A percentile compares a stretch with the other conserved stretches of the same genome.
Conservation (phyloP, 257 asterid species). For the Capsicum chinense region DNA sequence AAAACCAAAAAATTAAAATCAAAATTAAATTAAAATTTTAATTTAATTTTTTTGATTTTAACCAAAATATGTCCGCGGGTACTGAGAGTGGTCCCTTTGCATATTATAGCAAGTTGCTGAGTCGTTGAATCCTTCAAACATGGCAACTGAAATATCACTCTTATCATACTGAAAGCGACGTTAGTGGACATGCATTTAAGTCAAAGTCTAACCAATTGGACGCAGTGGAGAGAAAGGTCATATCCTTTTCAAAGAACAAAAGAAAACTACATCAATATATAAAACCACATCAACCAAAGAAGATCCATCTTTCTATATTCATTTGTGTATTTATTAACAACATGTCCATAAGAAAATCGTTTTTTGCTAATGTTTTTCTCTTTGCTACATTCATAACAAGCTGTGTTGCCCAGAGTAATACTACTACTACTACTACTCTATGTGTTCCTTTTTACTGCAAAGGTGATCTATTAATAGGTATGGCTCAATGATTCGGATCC, state of each 20-base stretch:
- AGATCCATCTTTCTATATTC: background rate
- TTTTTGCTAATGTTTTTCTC: constrained; percentile 35
- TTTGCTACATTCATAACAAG: constrained; percentile 9
- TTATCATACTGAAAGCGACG: background rate
- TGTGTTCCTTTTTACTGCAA: constrained; percentile 58
- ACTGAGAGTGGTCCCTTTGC: background rate
- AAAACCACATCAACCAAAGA: background rate
- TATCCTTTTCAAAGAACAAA: background rate
- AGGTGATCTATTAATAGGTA: constrained; percentile 24
- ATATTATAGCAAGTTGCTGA: background rate
- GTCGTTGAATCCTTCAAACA: background rate
- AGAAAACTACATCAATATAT: background rate
- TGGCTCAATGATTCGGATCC: background rate
- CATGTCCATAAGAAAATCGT: background rate
- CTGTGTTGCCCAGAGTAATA: constrained; percentile 44
- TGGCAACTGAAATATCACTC: background rate
- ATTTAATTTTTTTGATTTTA: too few species aligned
- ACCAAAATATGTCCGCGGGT: too few species aligned
- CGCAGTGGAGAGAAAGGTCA: background rate
- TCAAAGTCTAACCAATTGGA: background rate
- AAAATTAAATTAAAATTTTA: too few species aligned
- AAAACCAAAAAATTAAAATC: too few species aligned
- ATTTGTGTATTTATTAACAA: background rate
- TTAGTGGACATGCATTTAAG: background rate
- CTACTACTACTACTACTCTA: background rate